A percentile compares a stretch with the other conserved stretches of the same genome.
Evolutionary conservation across 2,329 filamentous ascomycete species (phyloP).

Genomic region (Trichoderma harzianum): DNA sequence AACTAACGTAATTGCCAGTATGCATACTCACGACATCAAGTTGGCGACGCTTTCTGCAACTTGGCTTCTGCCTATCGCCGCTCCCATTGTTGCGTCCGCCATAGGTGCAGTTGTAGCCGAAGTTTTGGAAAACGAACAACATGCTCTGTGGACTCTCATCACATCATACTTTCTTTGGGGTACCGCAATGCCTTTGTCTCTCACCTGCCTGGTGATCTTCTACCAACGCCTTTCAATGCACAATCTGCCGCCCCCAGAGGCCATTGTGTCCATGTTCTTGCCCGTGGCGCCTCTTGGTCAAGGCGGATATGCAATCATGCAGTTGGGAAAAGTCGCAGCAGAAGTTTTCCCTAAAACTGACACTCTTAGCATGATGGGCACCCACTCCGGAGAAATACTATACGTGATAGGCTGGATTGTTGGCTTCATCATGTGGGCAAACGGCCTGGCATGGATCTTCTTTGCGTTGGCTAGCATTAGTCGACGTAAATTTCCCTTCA

Average conservation of each 20-base stretch:
- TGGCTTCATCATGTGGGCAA: conserved; percentile 7
- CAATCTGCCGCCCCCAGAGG: background rate
- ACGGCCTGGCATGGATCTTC: background rate
- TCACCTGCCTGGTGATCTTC: background rate
- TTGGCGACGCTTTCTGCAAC: background rate
- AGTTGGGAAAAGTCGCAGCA: background rate
- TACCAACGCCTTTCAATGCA: conserved; percentile 3
- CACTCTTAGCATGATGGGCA: background rate
- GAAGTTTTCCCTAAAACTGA: background rate
- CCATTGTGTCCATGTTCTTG: background rate
- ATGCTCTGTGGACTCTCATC: conserved; percentile 10
- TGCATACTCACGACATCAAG: background rate
- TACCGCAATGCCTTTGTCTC: conserved; percentile 1
- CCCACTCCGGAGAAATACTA: background rate
- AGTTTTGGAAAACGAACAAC: background rate
- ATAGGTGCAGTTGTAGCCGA: background rate
- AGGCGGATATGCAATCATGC: conserved; percentile 7
- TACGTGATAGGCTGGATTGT: background rate
- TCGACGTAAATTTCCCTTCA: background rate
- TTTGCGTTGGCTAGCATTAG: background rate
- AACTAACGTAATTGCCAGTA: background rate
- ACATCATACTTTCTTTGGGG: background rate
- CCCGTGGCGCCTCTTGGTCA: background rate
- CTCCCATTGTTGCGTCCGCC: conserved; percentile 1
- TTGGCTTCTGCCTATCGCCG: conserved; percentile 1